Conservation (phyloP, 805 yeast species). For the Pichia occidentalis region DNA sequence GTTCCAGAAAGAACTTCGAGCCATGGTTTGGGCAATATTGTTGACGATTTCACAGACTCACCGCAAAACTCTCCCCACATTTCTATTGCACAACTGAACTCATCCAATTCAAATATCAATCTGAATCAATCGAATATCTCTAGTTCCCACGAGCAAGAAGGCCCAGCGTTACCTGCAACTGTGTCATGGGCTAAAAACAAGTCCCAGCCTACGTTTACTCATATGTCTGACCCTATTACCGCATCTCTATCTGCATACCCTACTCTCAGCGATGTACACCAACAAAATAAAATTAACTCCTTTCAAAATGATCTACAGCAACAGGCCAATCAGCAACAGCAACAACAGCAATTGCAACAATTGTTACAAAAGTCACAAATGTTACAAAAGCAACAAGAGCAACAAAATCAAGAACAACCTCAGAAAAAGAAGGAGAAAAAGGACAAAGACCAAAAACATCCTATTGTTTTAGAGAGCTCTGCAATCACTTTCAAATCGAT, state of each 20-base stretch:
- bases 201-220: slow-evolving; percentile 25
- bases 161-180: slow-evolving; percentile 52
- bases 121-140: too few relatives aligned
- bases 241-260: slow-evolving; percentile 41
- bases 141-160: slow-evolving; percentile 12
- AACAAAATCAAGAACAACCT: slow-evolving; percentile 22
- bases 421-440: slow-evolving; percentile 25
- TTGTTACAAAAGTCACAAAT: slow-evolving; percentile 12
- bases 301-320: slow-evolving; percentile 25
- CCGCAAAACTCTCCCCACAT: slow-evolving; percentile 16
- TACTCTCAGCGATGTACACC: slow-evolving; percentile 32
- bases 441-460: slow-evolving; percentile 21
- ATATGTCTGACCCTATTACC: slow-evolving; percentile 10
- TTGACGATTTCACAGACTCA: slow-evolving; percentile 15
- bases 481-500: slow-evolving; percentile 22
- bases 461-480: slow-evolving; percentile 19
- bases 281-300: slow-evolving; percentile 15
- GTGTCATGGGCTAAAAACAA: slow-evolving; percentile 52
- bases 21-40: slow-evolving; percentile 30
- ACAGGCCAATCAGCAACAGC: slow-evolving; percentile 29
- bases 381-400: slow-evolving; percentile 16
- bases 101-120: slow-evolving; percentile 3
- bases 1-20: slow-evolving; percentile 29
- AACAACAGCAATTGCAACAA: slow-evolving; percentile 17
- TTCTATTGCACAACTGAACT: slow-evolving; percentile 14